Evolutionary conservation across 1,284 basidiomycete species (phyloP), one percentile per base, ranked within the genome.

Genomic region (Microbotryum scabiosae): DNA sequence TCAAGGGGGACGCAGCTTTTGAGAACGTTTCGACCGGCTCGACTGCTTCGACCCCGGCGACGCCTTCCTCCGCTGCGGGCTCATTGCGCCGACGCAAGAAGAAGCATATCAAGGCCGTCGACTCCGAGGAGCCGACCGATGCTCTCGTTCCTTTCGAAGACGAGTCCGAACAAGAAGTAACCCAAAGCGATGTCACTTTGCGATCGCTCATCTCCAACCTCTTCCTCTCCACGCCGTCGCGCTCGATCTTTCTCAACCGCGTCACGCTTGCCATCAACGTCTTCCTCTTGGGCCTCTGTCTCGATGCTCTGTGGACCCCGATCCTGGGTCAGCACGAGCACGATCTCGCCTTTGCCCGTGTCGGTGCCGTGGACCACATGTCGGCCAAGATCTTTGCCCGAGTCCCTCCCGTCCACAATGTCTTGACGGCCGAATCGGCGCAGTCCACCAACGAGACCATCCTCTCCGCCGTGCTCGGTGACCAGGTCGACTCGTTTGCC

Each of bases 281-380:
- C 7, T 12, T 60, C 25, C 50, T 72, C n/a, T 63, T 72, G 30
- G 57, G 51, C 50, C 49, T 63, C 49, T 60, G 44, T 2, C 28
- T 64, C 44, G 71, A 72, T 54, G 60, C 56, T 26, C 56, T 63
- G 43, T 70, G 59, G 56, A 63, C 68, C 6, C 71, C 71, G 1
- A 57, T 70, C 23, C 50, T 63, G 48, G 59, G 57, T 30, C 60
- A 67, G 59, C 46, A 66, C n/a, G 60, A 66, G 26, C 57, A 75
- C 16, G 78, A 81, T 69, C 79, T 86, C 61, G 75, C 77, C 6
- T 88, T 85, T 72, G 81, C 82, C 4, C 80, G 85, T 53, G 76
- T 87, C 55, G 85, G 86, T 14, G 85, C 85, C 4, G 79, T 87
- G 53, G 81, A 82, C 69, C 81, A 83, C 14, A 81, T 83, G 65